Evolutionary conservation across 179 eudicot species (phyloP).

Genomic region (Monotropa hypopitys): DNA sequence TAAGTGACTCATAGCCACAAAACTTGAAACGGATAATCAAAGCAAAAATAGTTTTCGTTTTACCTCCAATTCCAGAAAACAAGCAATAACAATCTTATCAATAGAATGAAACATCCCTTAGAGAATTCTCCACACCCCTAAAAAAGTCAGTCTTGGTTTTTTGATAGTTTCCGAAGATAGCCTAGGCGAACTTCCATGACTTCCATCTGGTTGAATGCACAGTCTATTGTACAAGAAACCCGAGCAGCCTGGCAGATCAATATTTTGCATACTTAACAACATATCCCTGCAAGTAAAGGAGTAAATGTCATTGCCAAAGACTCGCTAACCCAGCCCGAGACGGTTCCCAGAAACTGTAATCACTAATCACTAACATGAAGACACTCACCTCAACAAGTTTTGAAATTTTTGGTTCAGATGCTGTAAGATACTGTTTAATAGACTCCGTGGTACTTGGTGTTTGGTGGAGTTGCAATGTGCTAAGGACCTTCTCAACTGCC

Average conservation of each 20-base stretch:
- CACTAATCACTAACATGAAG: constrained; percentile 5
- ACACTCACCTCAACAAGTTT: constrained; percentile 85
- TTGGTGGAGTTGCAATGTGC: constrained; percentile 50
- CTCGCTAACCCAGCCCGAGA: neutral
- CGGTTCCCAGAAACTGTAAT: neutral
- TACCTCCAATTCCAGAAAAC: constrained; percentile 2
- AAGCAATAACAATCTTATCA: constrained; percentile 7
- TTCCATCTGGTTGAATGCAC: constrained; percentile 5
- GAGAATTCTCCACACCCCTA: neutral
- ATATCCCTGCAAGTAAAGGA: constrained; percentile 61
- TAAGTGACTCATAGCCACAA: neutral
- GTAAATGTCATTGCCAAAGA: constrained; percentile 17
- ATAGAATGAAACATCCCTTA: neutral
- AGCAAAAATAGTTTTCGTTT: neutral
- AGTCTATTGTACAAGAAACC: constrained; percentile 8
- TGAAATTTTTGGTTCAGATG: constrained; percentile 47
- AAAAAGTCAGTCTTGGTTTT: constrained; percentile 5
- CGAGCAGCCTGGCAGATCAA: constrained; percentile 27
- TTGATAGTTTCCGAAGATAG: neutral
- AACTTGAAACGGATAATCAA: constrained; percentile 4
- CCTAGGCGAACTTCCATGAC: neutral
- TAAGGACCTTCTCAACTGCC: constrained; percentile 70
- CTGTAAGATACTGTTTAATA: constrained; percentile 48
- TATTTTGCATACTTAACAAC: constrained; percentile 57
- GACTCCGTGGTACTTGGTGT: constrained; percentile 54